Base-by-base conservation (phyloP, 495 filamentous ascomycete genomes). In the Alectoria sarmentosa region DNA sequence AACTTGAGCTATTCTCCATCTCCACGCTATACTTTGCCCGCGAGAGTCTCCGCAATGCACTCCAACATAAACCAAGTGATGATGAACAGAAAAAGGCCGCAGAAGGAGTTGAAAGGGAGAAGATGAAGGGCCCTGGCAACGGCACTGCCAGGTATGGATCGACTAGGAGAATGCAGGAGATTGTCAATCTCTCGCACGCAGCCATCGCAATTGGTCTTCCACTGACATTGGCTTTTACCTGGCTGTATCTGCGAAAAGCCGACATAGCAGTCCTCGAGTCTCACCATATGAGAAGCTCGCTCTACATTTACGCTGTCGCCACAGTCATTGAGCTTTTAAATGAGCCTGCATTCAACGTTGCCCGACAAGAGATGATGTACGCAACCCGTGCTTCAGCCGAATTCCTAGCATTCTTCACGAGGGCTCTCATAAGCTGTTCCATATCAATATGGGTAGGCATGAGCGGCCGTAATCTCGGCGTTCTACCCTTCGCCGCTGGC, bases 1-100 rank as follows among this genome's bases (percentile, higher is more conserved):
- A 96, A 72, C 82, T 98, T 6, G 94, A 99, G 66, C 83, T 98
- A 3, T 96, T 89, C 74, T 90, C 90, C 63, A 86, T 92, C 37
- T 88, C 90, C 3, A 86, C 95, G 15, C 79, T 98, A 3, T 96
- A 91, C 73, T 98, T 98, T 68, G 89, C 94, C 0, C 81, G 94
- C 38, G 94, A 99, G 75, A 90, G 87, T 62, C 76, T 98, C 49
- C 84, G 94, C 23, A 85, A 91, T 30, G 91, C 92, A 5, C 82
- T 96, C 42, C 92, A 96, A 73, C 82, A 93, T 65, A 89, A 96
- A 65, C 80, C 84, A 36, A 74, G 79, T 34, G 64, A 66, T 57
- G 37, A 14, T 8, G 23, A 59, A 42, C 21, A 58, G 21, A 61
- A 71, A 57, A 65, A 74, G 54, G 55, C 73, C 11, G 62, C 65